Evolutionary conservation across 306 rosid species (phyloP), one percentile per base, ranked within the genome.

Genomic region (Delonix regia): DNA sequence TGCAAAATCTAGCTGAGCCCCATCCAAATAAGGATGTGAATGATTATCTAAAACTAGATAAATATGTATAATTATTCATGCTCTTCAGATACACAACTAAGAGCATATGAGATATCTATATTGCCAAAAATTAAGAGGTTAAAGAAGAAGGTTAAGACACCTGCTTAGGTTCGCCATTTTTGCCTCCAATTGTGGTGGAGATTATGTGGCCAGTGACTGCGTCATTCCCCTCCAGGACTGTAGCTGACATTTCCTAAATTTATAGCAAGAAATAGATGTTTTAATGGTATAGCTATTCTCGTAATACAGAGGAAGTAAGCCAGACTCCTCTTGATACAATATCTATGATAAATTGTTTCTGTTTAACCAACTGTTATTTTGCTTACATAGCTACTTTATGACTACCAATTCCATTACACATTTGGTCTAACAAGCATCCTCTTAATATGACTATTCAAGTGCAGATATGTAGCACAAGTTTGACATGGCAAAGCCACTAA

Each of bases 181-280:
- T 88, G 41, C 98, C 98, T 81, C 98, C 98, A 81, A 93, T 93
- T 39, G 98, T 90, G 27, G 97, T 93, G 62, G 98, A 90, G 70
- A 93, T 93, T 71, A 93, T 90, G 83, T 93, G 98, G 69, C 98
- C 98, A 36, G 98, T 93, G 79, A 93, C 92, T 47, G 93, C 90
- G 78, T 89, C 97, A 76, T 93, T 90, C 74, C 97, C 92, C 68
- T 93, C 97, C 15, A 93, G 52, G 52, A 85, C 90, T 77, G 89
- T 78, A 44, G 93, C 78, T 4, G 96, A 87, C 97, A 93, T 93
- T 80, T 88, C 94, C 98, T 93, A 84, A 82, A 74, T 71, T 76
- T 57, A 75, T 27, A 73, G 60, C 8, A 83, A 72, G 42, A 72
- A 25, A 64, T 25, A 63, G 24, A 68, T 39, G 34, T 39, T 41